These are phyloP conservation scores for Wickerhamiella dianesei DNA, from an alignment of 805 yeast species.

Conservation along the genomic window DNA sequence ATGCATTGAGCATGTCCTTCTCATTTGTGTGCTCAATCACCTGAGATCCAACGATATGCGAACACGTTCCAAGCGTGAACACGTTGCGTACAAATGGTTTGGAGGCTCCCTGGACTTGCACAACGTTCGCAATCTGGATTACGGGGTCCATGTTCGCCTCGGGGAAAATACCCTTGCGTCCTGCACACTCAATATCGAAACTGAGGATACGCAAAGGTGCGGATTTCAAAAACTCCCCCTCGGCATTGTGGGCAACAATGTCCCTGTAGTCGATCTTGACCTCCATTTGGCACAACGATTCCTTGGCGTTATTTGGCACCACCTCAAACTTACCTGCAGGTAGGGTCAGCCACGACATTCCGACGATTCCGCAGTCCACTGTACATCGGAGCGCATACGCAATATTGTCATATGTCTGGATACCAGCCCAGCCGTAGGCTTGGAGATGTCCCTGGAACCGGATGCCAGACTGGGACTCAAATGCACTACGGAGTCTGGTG, in stretches of 20 bases:
- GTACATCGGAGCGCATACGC: slow-evolving; percentile 74
- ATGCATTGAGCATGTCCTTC: slow-evolving; percentile 63
- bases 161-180: slow-evolving; percentile 92
- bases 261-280: slow-evolving; percentile 54
- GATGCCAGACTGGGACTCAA: slow-evolving; percentile 44
- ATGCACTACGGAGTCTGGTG: slow-evolving; percentile 56
- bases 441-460: slow-evolving; percentile 7
- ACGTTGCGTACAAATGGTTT: slow-evolving; percentile 89
- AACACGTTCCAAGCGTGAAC: slow-evolving; percentile 80
- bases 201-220: slow-evolving; percentile 91
- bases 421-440: slow-evolving; percentile 21
- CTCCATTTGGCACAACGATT: slow-evolving; percentile 80
- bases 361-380: slow-evolving; percentile 80
- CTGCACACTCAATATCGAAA: slow-evolving; percentile 97
- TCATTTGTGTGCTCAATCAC: slow-evolving; percentile 65
- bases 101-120: slow-evolving; percentile 66
- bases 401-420: slow-evolving; percentile 72
- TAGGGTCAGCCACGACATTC: slow-evolving; percentile 94
- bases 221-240: slow-evolving; percentile 83
- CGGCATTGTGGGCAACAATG: slow-evolving; percentile 68
- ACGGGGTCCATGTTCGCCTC: slow-evolving; percentile 89
- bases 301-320: slow-evolving; percentile 12
- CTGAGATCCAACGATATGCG: slow-evolving; percentile 89
- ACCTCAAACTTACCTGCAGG: slow-evolving; percentile 54
- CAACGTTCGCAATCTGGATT: slow-evolving; percentile 94